A percentile compares a stretch with the other conserved stretches of the same genome.
Evolutionary conservation across 305 asterid species (phyloP).

Genomic region (Striga hermonthica): DNA sequence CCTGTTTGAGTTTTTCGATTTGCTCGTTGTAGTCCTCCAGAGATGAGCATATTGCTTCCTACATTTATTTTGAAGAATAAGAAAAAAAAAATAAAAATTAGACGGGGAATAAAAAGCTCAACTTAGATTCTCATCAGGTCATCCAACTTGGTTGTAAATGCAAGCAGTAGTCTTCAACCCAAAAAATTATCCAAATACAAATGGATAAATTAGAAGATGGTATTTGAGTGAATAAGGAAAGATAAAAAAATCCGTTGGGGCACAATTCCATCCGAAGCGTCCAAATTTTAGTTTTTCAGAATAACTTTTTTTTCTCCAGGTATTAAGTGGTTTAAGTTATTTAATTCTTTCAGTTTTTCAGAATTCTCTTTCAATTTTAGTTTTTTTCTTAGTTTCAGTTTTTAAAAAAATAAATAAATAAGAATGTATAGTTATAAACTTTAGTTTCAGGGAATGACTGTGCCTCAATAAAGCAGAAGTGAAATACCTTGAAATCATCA

Average conservation of each 20-base stretch:
- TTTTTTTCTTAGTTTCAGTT: too few relatives aligned
- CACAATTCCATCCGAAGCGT: too few relatives aligned
- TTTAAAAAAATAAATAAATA: too few relatives aligned
- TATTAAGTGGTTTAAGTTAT: too few relatives aligned
- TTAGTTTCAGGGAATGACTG: too few relatives aligned
- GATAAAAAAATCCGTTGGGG: not conserved
- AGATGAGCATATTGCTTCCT: conserved; percentile 98
- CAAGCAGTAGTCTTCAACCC: not conserved
- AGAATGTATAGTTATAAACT: too few relatives aligned
- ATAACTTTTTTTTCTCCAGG: too few relatives aligned
- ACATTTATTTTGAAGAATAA: conserved; percentile 25
- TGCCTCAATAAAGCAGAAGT: not conserved
- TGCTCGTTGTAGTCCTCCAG: conserved; percentile 95
- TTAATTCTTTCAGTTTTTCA: too few relatives aligned
- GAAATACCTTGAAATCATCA: conserved; percentile 86
- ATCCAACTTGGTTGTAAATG: conserved; percentile 12
- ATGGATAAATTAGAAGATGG: conserved; percentile 4
- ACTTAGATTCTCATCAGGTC: conserved; percentile 7
- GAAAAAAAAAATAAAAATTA: conserved; percentile 22
- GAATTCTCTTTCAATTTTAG: too few relatives aligned
- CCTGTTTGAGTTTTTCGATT: conserved; percentile 91
- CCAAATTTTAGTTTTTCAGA: too few relatives aligned
- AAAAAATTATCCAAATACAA: conserved; percentile 21
- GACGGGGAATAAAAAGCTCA: conserved; percentile 4
- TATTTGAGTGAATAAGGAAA: conserved; percentile 19